Base-by-base conservation (phyloP, 768 basidiomycete genomes). In the Tephrocybe sp. region DNA sequence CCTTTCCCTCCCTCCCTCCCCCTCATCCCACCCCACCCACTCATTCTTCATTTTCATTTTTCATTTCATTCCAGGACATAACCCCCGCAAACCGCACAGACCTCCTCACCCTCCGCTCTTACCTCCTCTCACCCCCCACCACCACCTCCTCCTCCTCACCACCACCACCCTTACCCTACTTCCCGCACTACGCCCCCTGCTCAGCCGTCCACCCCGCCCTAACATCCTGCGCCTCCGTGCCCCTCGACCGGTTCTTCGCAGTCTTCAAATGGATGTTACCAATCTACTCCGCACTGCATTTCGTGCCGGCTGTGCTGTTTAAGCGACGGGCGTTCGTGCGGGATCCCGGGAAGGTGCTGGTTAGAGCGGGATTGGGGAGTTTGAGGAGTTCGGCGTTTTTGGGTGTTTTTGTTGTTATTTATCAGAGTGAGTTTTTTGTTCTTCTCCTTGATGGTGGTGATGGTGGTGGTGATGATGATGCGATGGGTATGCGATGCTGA, bases 211-310 rank as follows among this genome's bases (percentile, higher is more conserved):
- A 98, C 59, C 94, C 94, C 1, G 80, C 54, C 63, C 71, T 64
- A 25, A 77, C 86, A 16, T 76, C 74, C 8, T 93, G 90, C 63
- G 58, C 69, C 5, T 64, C 70, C 9, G 82, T 83, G 1, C 80
- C 79, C 11, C 53, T 84, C n/a, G 77, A 80, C 31, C 83, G 92
- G 23, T 88, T 94, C 67, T 76, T 86, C 57, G 71, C 79, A 15
- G 93, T 97, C 5, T 88, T 86, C 64, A 81, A 79, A 68, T 94
- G 80, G 88, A 92, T 89, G 69, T 64, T 88, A 37, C 87, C 83
- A 2, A 80, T 86, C 33, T 98, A 98, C 58, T 86, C 90, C 18
- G 93, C 91, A 0, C 68, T 98, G 25, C 95, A 97, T 64, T 78
- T 97, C 51, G 80, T 97, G 23, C 94, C 95, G 1, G 77, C 86